These are phyloP conservation scores for Circinella umbellata DNA, from an alignment of 371 early-diverging fungal genomes.

Conservation along the genomic window DNA sequence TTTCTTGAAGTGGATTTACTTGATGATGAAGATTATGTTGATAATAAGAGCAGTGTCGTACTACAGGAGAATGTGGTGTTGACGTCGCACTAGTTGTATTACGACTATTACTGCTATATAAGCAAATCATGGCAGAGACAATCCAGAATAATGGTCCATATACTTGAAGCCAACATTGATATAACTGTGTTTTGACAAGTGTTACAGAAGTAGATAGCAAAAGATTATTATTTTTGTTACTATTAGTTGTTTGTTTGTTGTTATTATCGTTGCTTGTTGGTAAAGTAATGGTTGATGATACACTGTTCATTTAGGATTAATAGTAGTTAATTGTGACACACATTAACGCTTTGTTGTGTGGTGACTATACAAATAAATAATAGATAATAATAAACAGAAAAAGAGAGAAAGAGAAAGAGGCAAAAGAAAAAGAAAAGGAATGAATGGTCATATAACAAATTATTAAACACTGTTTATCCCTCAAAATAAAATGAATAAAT, in stretches of 20 bases:
- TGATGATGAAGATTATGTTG: not conserved
- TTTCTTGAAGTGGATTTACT: too few species aligned
- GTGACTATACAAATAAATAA: too few species aligned
- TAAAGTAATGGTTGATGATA: not conserved
- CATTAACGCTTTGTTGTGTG: not conserved
- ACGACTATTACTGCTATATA: not conserved
- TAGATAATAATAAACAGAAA: too few species aligned
- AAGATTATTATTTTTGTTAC: not conserved
- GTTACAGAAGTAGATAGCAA: not conserved
- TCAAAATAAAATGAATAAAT: not conserved
- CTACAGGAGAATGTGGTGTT: not conserved
- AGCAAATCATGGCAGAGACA: conserved; percentile 12
- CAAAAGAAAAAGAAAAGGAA: too few species aligned
- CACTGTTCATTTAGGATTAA: not conserved
- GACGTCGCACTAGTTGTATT: not conserved
- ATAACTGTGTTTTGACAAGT: conserved; percentile 16
- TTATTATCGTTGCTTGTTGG: not conserved
- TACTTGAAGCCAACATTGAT: conserved; percentile 35
- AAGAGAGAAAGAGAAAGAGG: too few species aligned
- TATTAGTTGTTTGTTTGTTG: not conserved
- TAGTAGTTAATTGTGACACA: not conserved
- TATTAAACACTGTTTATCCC: too few species aligned
- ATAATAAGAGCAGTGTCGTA: not conserved
- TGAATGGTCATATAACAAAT: too few species aligned
- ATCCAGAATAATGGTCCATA: conserved; percentile 42